Evolutionary conservation across 345 rosid genomes (phyloP), one percentile per base, ranked within the genome.

Genomic region (Nasturtium officinale): DNA sequence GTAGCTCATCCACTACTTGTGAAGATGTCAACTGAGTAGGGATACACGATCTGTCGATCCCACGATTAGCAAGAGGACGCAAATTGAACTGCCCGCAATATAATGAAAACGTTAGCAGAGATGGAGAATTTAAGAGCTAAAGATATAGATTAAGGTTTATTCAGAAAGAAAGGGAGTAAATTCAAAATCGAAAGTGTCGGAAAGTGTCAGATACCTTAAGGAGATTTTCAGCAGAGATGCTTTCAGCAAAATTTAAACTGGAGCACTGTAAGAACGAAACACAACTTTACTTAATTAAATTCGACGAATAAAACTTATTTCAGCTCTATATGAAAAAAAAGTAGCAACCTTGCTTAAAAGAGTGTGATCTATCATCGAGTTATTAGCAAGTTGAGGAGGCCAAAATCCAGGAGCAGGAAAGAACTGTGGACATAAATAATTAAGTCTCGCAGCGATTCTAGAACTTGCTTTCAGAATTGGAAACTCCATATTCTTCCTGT

Each of bases 371-470:
- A 59, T 48, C 7, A 69, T 60, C 9, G 72, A 53, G 69, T 70
- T 57, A 68, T 52, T 65, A 77, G 61, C 79, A 28, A 77, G 73
- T 55, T 78, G 37, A 53, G 72, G 81, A 54, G 89, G 77, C 95
- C 92, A 89, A 75, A 89, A 89, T 11, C 97, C 97, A 40, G 91
- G 84, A 70, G 92, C 86, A 10, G 97, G 98, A 76, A 94, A 94
- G 84, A 91, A 88, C 85, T 89, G 98, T 15, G 98, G 97, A 45
- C 96, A 94, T 76, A 94, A 74, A 79, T 89, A 89, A 80, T 94
- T 87, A 63, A 94, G 96, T 40, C 90, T 81, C 9, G 97, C 90
- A 10, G 96, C 75, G 51, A 89, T 83, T 83, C 89, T 85, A 11
- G 96, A 89, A 81, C 98, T 91, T 72, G 96, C 76, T 81, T 81